Evolutionary conservation across 2,329 filamentous ascomycete species (phyloP), one percentile per base, ranked within the genome.

Genomic region (Colletotrichum theobromicola): DNA sequence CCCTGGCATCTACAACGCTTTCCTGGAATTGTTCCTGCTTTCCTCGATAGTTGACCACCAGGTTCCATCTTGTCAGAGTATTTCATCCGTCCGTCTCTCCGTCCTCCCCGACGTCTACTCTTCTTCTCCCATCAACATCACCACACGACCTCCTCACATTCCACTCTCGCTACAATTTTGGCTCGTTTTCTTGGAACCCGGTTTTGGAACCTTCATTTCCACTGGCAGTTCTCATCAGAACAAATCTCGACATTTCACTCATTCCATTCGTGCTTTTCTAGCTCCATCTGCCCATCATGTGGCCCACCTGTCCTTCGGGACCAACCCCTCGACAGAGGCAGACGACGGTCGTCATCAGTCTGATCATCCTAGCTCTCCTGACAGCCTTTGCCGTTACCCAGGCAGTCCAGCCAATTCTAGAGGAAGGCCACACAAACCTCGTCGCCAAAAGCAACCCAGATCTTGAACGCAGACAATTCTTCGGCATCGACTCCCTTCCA

Each of bases 81-180:
- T 32, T 65, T 65, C 28, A 30, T 65, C 37, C 16, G 4, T 21
- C 37, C 26, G 8, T n/a, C 4, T 32, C 26, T 4, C 13, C n/a
- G 10, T 32, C 37, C 21, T 35, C 57, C 21, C 24, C 57, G 5
- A 55, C 30, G n/a, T 58, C 21, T 46, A 55, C 63, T 62, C 18
- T 70, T 55, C 37, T 42, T 42, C 67, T 62, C 50, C 53, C 60
- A 64, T 9, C 50, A 42, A 65, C 72, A 76, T 63, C 63, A 34
- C 64, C 46, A 30, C 28, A 34, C 64, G 8, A 34, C 21, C 66
- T 53, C 70, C 24, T 50, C 65, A 60, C 70, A 67, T 62, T 55
- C 42, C 57, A 75, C 72, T 61, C 13, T 76, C 72, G 67, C 72
- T 76, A 63, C 68, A 67, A 30, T 67, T 76, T 75, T 72, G 75